Evolutionary conservation across 169 alveolate genomes (phyloP).

Genomic region (Miamiensis avidus): DNA sequence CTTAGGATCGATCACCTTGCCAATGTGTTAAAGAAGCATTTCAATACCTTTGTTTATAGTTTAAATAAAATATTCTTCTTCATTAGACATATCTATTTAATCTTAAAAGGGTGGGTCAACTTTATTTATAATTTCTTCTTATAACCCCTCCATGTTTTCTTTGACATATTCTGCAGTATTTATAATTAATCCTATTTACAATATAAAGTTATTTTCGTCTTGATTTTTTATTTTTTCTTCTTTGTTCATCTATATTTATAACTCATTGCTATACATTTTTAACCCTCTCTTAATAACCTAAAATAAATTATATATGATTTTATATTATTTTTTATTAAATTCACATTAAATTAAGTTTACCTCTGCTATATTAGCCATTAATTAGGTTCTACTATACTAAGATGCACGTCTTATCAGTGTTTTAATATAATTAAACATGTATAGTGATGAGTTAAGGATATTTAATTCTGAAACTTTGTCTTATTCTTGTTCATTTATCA

Average conservation of each 20-base stretch:
- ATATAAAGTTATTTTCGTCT: slow-evolving; percentile 26
- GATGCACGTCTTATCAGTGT: slow-evolving; percentile 53
- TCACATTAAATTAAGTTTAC: slow-evolving; percentile 43
- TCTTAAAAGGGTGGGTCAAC: slow-evolving; percentile 51
- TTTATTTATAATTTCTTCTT: slow-evolving; percentile 49
- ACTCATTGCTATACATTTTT: slow-evolving; percentile 28
- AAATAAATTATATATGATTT: neutral
- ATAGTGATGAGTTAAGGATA: slow-evolving; percentile 55
- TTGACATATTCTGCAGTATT: slow-evolving; percentile 71
- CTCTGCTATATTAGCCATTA: slow-evolving; percentile 49
- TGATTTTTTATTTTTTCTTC: slow-evolving; percentile 18
- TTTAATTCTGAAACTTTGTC: slow-evolving; percentile 49
- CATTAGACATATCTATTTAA: slow-evolving; percentile 36
- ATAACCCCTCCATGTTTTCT: slow-evolving; percentile 55
- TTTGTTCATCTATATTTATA: slow-evolving; percentile 12
- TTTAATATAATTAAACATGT: slow-evolving; percentile 52
- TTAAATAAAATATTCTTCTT: slow-evolving; percentile 19
- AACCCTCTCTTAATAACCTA: slow-evolving; percentile 33
- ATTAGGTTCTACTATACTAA: slow-evolving; percentile 49
- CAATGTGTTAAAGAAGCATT: slow-evolving; percentile 16
- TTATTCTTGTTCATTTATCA: slow-evolving; percentile 33
- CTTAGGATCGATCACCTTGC: slow-evolving; percentile 29
- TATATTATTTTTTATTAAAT: neutral
- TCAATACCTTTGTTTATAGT: slow-evolving; percentile 40
- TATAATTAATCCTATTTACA: slow-evolving; percentile 29